Evolutionary conservation across 2,329 filamentous ascomycete genomes (phyloP), one percentile per base, ranked within the genome.

Genomic region (Lachnellula cervina): DNA sequence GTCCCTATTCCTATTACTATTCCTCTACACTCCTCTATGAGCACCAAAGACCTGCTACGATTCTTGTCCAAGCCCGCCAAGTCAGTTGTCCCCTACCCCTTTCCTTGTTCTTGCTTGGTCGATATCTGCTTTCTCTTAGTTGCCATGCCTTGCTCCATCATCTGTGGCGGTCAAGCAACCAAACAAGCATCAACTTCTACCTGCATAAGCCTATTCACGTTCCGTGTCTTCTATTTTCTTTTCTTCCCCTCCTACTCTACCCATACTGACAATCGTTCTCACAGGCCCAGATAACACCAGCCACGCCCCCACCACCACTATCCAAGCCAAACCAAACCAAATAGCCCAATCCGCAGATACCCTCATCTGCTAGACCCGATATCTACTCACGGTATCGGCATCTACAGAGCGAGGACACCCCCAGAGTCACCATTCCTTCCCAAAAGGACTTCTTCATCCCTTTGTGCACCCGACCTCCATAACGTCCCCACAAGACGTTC

Each of bases 21-120:
- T 55, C 49, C 51, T 46, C 35, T 44, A 54, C 45, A 59, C 48
- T 77, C 75, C 83, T 89, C 84, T 86, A 96, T 96, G 91, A 92
- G 84, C 88, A 87, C 82, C 74, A 88, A 87, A 78, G 89, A 95
- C 76, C 85, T 95, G 71, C 84, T 96, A 72, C 89, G 90, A 78
- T 94, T 95, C 79, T 84, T 96, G 68, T 95, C 90, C 72, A 94
- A 94, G 81, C 90, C 90, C 72, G 89, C 90, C 75, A 96, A 96
- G 91, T 96, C 77, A 72, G 88, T 78, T 51, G 61, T 50, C 37
- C 53, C 38, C 7, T 25, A 11, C 11, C 28, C 8, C 28, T 11
- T 32, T 23, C 43, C 14, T 2, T 16, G 21, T 35, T 25, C 32
- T n/a, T 19, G 34, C 21, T 19, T 4, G 17, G 4, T 45, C 11